These are phyloP conservation scores for Parietichytrium sp. DNA, from an alignment of 108 stramenopile genomes.

Conservation along the genomic window DNA sequence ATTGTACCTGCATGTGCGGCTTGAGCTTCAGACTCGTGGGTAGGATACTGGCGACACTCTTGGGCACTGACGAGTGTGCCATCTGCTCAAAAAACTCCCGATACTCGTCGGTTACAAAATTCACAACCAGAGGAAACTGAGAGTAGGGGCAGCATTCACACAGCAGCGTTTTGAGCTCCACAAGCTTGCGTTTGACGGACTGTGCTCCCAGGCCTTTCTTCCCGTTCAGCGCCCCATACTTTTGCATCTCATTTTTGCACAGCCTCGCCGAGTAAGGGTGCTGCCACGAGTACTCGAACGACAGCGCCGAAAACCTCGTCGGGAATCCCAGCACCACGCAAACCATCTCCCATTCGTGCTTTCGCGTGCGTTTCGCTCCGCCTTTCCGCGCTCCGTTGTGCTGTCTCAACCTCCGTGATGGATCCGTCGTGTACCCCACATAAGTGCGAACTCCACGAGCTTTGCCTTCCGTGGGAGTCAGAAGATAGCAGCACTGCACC, in stretches of 20 bases:
- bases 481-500: constrained; percentile 37
- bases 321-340: constrained; percentile 35
- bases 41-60: background rate
- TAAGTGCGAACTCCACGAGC: background rate
- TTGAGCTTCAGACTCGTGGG: background rate
- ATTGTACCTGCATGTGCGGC: background rate
- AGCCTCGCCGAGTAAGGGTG: background rate
- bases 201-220: background rate
- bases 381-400: background rate
- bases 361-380: constrained; percentile 22
- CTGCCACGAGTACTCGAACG: constrained; percentile 21
- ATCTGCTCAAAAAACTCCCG: constrained; percentile 3
- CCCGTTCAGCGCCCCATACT: background rate
- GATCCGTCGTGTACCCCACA: constrained; percentile 26
- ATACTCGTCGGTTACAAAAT: background rate
- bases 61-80: background rate
- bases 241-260: background rate
- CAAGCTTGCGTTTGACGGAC: constrained; percentile 10
- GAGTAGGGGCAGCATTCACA: background rate
- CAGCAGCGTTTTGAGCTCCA: constrained; percentile 18
- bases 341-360: background rate
- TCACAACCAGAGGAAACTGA: background rate
- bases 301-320: background rate
- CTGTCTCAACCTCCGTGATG: background rate
- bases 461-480: background rate